Percentiles rank a stretch among this genome's conserved stretches.
phyloP scores from a whole-genome alignment of 2,329 filamentous ascomycete genomes.

The Leptosphaerulina australis region DNA sequence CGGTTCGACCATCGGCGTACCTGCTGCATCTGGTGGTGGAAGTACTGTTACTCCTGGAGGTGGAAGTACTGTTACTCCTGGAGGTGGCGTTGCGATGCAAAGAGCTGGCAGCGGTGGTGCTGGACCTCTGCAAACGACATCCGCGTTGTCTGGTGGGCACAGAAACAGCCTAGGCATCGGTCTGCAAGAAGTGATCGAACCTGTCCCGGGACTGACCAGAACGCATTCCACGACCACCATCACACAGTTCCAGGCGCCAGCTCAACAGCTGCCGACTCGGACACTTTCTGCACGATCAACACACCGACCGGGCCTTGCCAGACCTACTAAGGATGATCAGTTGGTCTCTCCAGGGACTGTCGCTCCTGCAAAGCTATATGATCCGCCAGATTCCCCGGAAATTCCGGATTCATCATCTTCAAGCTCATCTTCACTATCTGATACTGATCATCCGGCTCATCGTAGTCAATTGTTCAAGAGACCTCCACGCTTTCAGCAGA shows the following conservation, averaged over 20 bases:
- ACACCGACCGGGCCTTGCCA: constrained; percentile 30
- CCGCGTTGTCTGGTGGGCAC: constrained; percentile 62
- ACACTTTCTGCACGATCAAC: constrained; percentile 36
- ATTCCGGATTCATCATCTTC: constrained; percentile 36
- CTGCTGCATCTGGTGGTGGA: constrained; percentile 41
- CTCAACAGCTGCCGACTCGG: constrained; percentile 33
- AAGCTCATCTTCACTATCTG: constrained; percentile 44
- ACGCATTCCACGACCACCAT: constrained; percentile 58
- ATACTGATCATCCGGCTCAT: constrained; percentile 46
- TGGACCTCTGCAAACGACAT: constrained; percentile 55
- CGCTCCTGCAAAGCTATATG: constrained; percentile 13
- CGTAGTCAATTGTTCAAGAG: constrained; percentile 55
- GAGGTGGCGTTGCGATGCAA: constrained; percentile 56
- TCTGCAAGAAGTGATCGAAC: constrained; percentile 52
- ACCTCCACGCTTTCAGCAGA: constrained; percentile 46
- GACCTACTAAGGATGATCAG: constrained; percentile 25
- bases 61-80: constrained; percentile 49
- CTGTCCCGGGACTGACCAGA: constrained; percentile 50
- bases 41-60: constrained; percentile 53
- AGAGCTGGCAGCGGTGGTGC: constrained; percentile 56
- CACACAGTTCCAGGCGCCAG: constrained; percentile 48
- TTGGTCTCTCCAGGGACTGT: constrained; percentile 8
- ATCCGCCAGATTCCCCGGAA: constrained; percentile 30
- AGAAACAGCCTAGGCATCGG: constrained; percentile 62
- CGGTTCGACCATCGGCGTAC: constrained; percentile 63